These are phyloP conservation scores for Coccinonectria pachysandricola DNA, from an alignment of 2,329 filamentous ascomycete genomes.

Conservation along the genomic window DNA sequence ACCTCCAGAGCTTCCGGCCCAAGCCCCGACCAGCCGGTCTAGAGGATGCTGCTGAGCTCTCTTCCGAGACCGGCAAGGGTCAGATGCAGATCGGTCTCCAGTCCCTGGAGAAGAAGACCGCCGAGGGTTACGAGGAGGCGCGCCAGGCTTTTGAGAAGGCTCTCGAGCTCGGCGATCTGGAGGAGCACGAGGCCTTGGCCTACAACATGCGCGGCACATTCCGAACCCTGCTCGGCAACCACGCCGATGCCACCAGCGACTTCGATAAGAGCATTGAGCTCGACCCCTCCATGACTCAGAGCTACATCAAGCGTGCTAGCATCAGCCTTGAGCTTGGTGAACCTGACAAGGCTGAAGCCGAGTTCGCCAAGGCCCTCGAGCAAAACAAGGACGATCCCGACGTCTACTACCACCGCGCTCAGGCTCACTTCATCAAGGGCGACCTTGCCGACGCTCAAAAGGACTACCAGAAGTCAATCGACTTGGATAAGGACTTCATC, in stretches of 20 bases:
- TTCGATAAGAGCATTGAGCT: slow-evolving; percentile 89
- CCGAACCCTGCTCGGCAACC: slow-evolving; percentile 83
- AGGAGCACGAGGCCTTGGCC: slow-evolving; percentile 75
- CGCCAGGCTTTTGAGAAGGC: slow-evolving; percentile 79
- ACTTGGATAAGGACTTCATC: slow-evolving; percentile 91
- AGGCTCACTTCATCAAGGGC: slow-evolving; percentile 94
- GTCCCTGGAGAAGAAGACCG: slow-evolving; percentile 75
- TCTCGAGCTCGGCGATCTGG: slow-evolving; percentile 69
- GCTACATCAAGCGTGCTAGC: slow-evolving; percentile 97
- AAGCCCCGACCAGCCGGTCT: slow-evolving; percentile 71
- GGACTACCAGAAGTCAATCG: slow-evolving; percentile 99
- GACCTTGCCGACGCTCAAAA: slow-evolving; percentile 91
- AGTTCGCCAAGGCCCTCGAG: slow-evolving; percentile 76
- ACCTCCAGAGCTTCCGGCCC: slow-evolving; percentile 93
- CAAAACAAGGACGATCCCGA: slow-evolving; percentile 87
- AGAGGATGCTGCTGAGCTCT: slow-evolving; percentile 69
- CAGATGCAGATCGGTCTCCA: slow-evolving; percentile 76
- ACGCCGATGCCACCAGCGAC: slow-evolving; percentile 69
- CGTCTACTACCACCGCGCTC: slow-evolving; percentile 97
- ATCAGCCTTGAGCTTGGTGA: slow-evolving; percentile 92
- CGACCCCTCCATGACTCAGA: slow-evolving; percentile 80
- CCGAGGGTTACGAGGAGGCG: slow-evolving; percentile 85
- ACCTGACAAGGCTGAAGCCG: slow-evolving; percentile 73
- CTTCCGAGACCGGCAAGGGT: slow-evolving; percentile 69
- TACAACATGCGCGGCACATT: slow-evolving; percentile 97